Base-by-base conservation (phyloP, 306 rosid species). In the Glycine latifolia region DNA sequence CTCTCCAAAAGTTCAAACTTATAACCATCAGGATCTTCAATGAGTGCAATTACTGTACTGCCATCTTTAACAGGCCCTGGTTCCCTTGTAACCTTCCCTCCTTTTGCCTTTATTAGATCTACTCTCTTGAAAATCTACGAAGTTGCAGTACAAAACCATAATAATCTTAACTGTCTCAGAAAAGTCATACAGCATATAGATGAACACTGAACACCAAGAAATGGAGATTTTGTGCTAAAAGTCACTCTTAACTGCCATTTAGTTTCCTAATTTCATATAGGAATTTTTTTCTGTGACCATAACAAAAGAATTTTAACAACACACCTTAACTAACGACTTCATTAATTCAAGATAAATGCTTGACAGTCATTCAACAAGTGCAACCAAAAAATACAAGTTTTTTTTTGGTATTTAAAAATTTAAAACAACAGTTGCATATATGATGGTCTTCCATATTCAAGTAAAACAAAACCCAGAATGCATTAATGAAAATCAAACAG, bases 1-100 rank as follows among this genome's bases (percentile, higher is more conserved):
- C 92, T 92, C 86, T 90, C 91, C 83, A 95, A 86, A 79, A 95
- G 94, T 84, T 92, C 92, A 82, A 95, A 95, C 82, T 85, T 82
- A 80, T 94, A 94, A 67, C 97, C 97, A 91, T 91, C 94, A 41
- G 97, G 97, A 86, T 95, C 98, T 88, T 91, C 95, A 77, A 90
- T 39, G 68, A 92, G 92, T 33, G 98, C 97, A 82, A 89, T 87
- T 58, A 86, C 89, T 6, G 91, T 81, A 12, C 62, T 88, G 16
- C 94, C 94, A 73, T 89, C 92, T 88, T 88, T 90, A 74, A 91
- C 94, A 43, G 87, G 91, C 84, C 89, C 94, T 56, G 97, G 89
- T 79, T 92, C 97, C 85, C 81, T 85, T 13, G 86, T 91, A 81
- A 91, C 92, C 82, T 92, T 92, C 35, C 95, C 97, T 47, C 95